phyloP scores from a whole-genome alignment of 306 rosid species.

The Quercus cerris region DNA sequence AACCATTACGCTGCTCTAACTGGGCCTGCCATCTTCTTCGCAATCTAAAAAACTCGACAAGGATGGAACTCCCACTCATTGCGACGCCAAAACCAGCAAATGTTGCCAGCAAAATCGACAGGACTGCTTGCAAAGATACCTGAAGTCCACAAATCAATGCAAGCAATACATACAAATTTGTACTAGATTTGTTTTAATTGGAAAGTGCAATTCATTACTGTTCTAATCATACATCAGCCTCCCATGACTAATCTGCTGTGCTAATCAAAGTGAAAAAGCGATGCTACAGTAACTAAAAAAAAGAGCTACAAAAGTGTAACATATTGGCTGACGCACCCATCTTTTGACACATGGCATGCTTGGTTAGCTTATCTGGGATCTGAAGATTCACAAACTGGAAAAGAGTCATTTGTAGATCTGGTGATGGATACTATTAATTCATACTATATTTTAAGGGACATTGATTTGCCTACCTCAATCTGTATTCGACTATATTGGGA shows the following conservation, averaged over 20 bases:
- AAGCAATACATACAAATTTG: neutral
- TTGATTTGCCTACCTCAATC: neutral
- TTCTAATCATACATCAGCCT: neutral
- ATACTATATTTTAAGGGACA: neutral
- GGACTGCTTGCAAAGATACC: constrained; percentile 73
- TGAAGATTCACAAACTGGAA: constrained; percentile 18
- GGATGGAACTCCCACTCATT: constrained; percentile 87
- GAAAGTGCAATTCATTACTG: neutral
- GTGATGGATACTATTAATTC: neutral
- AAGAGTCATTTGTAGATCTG: neutral
- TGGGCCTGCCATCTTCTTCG: constrained; percentile 50
- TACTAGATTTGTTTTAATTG: constrained; percentile 5
- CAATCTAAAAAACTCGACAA: constrained; percentile 55
- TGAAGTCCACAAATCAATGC: constrained; percentile 26
- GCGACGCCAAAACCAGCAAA: constrained; percentile 87
- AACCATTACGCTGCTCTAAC: constrained; percentile 33
- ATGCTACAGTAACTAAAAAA: neutral
- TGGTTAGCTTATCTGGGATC: neutral
- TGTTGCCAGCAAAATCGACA: constrained; percentile 82
- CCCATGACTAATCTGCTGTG: neutral
- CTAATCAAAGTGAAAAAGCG: constrained; percentile 9
- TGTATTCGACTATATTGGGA: neutral
- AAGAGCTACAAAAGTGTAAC: neutral
- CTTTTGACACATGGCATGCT: neutral
- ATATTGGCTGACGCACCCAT: neutral